Evolutionary conservation across 2,329 filamentous ascomycete genomes (phyloP), one percentile per base, ranked within the genome.

Genomic region (Hyphodiscus sp.): DNA sequence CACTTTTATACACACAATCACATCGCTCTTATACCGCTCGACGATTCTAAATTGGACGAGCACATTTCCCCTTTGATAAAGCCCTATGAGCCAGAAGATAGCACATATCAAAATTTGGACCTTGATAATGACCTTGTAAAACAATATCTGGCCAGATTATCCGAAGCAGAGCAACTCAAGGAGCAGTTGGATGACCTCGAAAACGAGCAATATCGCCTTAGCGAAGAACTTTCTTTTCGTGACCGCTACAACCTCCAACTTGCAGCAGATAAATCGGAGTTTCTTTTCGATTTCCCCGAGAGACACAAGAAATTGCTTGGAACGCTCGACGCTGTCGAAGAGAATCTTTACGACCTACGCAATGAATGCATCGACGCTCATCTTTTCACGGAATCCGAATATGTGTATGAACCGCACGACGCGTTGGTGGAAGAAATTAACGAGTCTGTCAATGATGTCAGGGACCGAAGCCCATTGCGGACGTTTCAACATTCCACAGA

Each of bases 351-450:
- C 11, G 42, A 54, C 11, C 56, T 62, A 11, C 52, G 58, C 41
- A 50, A 59, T 16, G 45, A 52, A 43, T 65, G 63, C 44, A 15
- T 63, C 20, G 49, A 58, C 2, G 33, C 53, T 42, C 53, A 49
- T 15, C 30, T 63, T 9, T 65, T 65, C 23, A 20, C 20, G 3
- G 54, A 55, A 41, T 29, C 51, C 15, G 56, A 65, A 42, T 44
- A 65, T 46, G 18, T 41, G 8, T 65, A 65, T 43, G 53, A 58
- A 26, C 56, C 58, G 29, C 54, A 52, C 38, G 57, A 61, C 33
- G 54, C 56, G 5, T 44, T 65, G 4, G 44, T 45, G 16, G 59
- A 65, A 43, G 61, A 65, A 2, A 45, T 63, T 10, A 56, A 58
- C 47, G 61, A 62, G 5, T 54, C 53, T 5, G 49, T 63, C 13